Conservation (phyloP, 202 grass and related monocot genomes). For the Schoenoplectus triqueter region DNA sequence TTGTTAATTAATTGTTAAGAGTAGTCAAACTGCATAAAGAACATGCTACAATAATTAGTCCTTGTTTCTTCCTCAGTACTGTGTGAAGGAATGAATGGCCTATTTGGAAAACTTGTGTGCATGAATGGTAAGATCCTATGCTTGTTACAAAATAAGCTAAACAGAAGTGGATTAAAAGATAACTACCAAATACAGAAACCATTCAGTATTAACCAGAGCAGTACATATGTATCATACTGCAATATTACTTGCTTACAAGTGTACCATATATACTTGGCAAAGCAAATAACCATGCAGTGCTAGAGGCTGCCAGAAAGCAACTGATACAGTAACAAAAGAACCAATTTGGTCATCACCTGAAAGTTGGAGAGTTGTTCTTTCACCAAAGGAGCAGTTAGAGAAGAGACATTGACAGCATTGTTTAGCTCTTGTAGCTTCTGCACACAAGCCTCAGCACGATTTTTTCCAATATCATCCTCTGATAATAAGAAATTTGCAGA, state of each 20-base stretch:
- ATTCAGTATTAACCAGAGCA: neutral
- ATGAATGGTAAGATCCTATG: neutral
- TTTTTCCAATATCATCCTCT: constrained; percentile 69
- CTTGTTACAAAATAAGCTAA: neutral
- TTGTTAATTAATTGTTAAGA: neutral
- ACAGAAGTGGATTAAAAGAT: neutral
- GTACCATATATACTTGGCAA: constrained; percentile 10
- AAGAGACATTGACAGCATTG: constrained; percentile 69
- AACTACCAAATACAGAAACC: neutral
- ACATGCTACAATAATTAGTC: neutral
- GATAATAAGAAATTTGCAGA: constrained; percentile 85
- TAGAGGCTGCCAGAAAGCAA: neutral
- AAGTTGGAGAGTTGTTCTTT: constrained; percentile 88
- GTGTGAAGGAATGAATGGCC: neutral
- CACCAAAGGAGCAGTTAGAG: constrained; percentile 51
- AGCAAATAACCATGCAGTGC: neutral
- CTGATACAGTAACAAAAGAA: neutral
- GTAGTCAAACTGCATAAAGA: neutral
- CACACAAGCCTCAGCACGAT: constrained; percentile 62
- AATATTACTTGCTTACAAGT: neutral
- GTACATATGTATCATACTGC: neutral
- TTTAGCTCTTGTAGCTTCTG: constrained; percentile 76
- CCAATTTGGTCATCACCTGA: constrained; percentile 51
- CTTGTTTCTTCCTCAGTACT: neutral
- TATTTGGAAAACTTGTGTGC: neutral